These are phyloP conservation scores for Diaporthe sp. DNA, from an alignment of 2,329 filamentous ascomycete genomes.

Conservation along the genomic window DNA sequence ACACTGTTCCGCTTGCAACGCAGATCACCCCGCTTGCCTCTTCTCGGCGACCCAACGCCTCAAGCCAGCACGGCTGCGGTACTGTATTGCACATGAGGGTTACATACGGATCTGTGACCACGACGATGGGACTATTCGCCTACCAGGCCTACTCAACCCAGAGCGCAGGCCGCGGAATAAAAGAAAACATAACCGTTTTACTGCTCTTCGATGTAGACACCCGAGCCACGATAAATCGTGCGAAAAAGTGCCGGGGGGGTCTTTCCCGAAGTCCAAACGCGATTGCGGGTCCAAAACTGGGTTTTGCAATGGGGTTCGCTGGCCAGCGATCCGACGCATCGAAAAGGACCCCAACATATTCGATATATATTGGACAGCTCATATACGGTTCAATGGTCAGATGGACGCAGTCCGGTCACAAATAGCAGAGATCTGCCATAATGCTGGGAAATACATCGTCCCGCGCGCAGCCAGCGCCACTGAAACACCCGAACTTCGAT, in stretches of 20 bases:
- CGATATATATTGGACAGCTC: not conserved
- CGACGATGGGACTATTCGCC: not conserved
- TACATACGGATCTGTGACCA: conserved; percentile 9
- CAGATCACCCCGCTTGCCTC: conserved; percentile 25
- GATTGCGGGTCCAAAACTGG: not conserved
- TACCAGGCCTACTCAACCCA: not conserved
- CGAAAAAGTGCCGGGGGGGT: accelerated
- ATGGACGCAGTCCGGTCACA: not conserved
- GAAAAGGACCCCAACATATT: not conserved
- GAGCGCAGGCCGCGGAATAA: too few species aligned
- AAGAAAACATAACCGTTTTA: too few species aligned
- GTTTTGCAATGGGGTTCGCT: too few species aligned
- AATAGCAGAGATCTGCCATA: not conserved
- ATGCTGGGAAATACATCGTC: not conserved
- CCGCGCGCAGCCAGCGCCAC: not conserved
- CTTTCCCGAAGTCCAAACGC: not conserved
- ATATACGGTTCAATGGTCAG: not conserved
- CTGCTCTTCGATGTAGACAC: too few species aligned
- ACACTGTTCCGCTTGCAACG: conserved; percentile 22
- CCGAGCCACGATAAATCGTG: too few species aligned
- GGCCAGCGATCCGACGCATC: too few species aligned
- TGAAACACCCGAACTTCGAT: not conserved
- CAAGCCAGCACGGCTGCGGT: not conserved
- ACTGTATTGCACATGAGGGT: conserved; percentile 27
- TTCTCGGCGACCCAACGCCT: conserved; percentile 17